Conservation (phyloP, 208 protist genomes). For the Angomonas ambiguus region DNA sequence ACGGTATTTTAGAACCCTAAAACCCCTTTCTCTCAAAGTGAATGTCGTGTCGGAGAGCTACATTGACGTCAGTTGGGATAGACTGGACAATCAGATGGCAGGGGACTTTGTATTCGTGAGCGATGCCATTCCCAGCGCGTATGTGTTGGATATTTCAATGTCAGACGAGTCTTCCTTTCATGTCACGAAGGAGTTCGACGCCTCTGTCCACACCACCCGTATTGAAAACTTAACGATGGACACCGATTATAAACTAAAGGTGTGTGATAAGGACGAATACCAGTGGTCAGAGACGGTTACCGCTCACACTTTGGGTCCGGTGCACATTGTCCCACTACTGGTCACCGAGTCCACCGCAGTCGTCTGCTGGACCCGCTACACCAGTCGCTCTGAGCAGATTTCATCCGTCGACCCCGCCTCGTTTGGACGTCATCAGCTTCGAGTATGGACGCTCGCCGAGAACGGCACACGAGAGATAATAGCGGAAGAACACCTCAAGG, state of each 20-base stretch:
- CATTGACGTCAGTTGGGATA: slow-evolving; percentile 65
- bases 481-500: slow-evolving; percentile 57
- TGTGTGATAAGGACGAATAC: neutral
- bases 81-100: slow-evolving; percentile 46
- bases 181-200: neutral
- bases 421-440: slow-evolving; percentile 34
- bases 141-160: neutral
- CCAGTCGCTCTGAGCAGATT: neutral
- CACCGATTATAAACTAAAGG: neutral
- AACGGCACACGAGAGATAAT: slow-evolving; percentile 25
- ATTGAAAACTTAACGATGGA: neutral
- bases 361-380: neutral
- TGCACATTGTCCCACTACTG: slow-evolving; percentile 19
- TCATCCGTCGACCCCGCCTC: slow-evolving; percentile 2
- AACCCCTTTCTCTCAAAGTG: slow-evolving; percentile 45
- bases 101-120: slow-evolving; percentile 20
- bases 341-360: neutral
- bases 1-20: slow-evolving; percentile 63
- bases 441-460: slow-evolving; percentile 25
- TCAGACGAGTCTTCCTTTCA: neutral
- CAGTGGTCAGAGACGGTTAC: neutral
- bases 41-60: slow-evolving; percentile 69
- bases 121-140: neutral
- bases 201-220: neutral
- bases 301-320: slow-evolving; percentile 2